Percentiles rank a stretch among this genome's conserved stretches.
These are phyloP conservation scores for Metarhizium humberi DNA, from an alignment of 2,329 filamentous ascomycete genomes.

Conservation along the genomic window DNA sequence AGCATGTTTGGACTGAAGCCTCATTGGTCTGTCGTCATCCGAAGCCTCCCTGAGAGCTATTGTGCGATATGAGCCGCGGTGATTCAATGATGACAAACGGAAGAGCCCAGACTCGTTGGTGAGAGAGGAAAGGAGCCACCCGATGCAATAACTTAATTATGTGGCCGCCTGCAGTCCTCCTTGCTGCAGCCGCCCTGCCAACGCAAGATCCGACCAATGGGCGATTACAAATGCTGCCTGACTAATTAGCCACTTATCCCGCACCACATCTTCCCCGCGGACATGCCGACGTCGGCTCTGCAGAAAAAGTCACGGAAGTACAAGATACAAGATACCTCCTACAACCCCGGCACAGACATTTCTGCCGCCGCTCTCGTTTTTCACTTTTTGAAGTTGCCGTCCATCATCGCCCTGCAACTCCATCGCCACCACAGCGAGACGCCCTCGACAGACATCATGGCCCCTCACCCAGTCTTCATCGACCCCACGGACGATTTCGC, in stretches of 20 bases:
- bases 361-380: not conserved
- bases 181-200: not conserved
- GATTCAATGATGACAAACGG: not conserved
- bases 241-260: slow-evolving; percentile 1
- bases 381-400: not conserved
- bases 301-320: not conserved
- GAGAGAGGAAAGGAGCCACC: too few relatives aligned
- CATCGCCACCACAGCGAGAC: not conserved
- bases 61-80: too few relatives aligned
- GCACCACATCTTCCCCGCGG: not conserved
- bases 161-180: too few relatives aligned
- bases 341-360: not conserved
- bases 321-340: not conserved
- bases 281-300: slow-evolving; percentile 2
- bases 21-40: too few relatives aligned
- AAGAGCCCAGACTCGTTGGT: not conserved
- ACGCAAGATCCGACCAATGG: not conserved
- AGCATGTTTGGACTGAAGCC: too few relatives aligned
- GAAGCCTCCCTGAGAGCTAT: too few relatives aligned
- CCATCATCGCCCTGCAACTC: not conserved
- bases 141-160: not conserved
- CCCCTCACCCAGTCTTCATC: slow-evolving; percentile 43
- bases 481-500: slow-evolving; percentile 47
- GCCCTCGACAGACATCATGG: slow-evolving; percentile 25
- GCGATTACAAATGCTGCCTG: slow-evolving; percentile 3